phyloP scores from a whole-genome alignment of 371 early-diverging fungal species.

The Lichtheimia ramosa region DNA sequence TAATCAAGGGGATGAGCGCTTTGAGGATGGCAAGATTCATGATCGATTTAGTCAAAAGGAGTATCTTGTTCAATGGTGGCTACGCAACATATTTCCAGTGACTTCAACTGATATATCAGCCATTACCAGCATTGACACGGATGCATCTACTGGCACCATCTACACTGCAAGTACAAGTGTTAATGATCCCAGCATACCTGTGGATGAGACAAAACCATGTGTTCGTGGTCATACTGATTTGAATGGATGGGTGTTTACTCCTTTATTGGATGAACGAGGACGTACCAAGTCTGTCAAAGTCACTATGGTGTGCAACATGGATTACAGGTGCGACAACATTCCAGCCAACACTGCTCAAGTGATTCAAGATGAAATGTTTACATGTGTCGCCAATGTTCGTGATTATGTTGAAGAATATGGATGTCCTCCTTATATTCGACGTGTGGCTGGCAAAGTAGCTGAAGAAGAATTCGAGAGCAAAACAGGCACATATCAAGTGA shows the following conservation, averaged over 20 bases:
- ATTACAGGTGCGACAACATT: slow-evolving; percentile 38
- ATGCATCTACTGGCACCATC: slow-evolving; percentile 52
- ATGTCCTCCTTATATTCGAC: slow-evolving; percentile 56
- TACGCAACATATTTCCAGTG: slow-evolving; percentile 28
- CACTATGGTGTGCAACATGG: slow-evolving; percentile 56
- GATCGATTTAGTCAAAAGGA: slow-evolving; percentile 62
- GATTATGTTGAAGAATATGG: slow-evolving; percentile 47
- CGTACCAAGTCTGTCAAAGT: slow-evolving; percentile 45
- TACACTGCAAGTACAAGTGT: slow-evolving; percentile 62
- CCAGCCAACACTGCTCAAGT: slow-evolving; percentile 32
- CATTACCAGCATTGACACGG: slow-evolving; percentile 56
- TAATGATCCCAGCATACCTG: slow-evolving; percentile 50
- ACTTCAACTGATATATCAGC: slow-evolving; percentile 27
- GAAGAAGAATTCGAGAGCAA: slow-evolving; percentile 32
- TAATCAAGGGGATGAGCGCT: slow-evolving; percentile 50
- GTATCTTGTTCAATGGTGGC: slow-evolving; percentile 46
- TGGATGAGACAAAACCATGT: slow-evolving; percentile 18
- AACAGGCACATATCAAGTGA: slow-evolving; percentile 14
- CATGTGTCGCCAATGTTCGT: slow-evolving; percentile 33
- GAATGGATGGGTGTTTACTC: slow-evolving; percentile 62
- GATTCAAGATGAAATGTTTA: slow-evolving; percentile 31
- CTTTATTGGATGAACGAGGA: slow-evolving; percentile 42
- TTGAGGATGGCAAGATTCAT: slow-evolving; percentile 47
- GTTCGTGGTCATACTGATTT: slow-evolving; percentile 52
- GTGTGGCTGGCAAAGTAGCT: slow-evolving; percentile 47